Conservation (phyloP, 371 early-diverging fungal species). For the Mucor saturninus region DNA sequence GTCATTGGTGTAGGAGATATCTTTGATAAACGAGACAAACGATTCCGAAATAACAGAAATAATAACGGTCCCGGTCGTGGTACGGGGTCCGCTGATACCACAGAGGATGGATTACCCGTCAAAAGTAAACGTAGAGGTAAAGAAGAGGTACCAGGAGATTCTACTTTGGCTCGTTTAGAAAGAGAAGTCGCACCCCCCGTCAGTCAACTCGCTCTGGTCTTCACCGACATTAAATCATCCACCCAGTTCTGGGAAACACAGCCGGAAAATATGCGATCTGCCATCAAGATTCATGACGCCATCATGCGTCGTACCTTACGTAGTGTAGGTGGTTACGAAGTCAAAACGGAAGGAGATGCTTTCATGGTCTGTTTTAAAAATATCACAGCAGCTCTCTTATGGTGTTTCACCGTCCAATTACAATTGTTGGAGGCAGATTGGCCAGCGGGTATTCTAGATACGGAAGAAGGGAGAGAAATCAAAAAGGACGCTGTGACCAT, state of each 20-base stretch:
- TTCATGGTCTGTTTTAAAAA: conserved; percentile 95
- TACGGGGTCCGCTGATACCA: conserved; percentile 11
- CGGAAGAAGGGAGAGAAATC: conserved; percentile 80
- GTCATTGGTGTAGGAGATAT: conserved; percentile 80
- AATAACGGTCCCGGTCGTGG: conserved; percentile 30
- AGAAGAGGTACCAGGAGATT: conserved; percentile 58
- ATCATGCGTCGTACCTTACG: conserved; percentile 86
- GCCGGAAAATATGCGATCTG: conserved; percentile 85
- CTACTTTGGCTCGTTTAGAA: conserved; percentile 70
- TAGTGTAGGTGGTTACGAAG: conserved; percentile 94
- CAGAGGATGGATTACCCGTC: conserved; percentile 31
- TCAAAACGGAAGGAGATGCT: conserved; percentile 97
- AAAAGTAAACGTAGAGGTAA: conserved; percentile 50
- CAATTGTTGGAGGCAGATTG: conserved; percentile 87
- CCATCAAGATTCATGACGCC: conserved; percentile 88
- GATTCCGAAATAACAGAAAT: conserved; percentile 24
- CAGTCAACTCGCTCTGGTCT: conserved; percentile 87
- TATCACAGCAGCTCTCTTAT: conserved; percentile 84
- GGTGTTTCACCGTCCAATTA: conserved; percentile 90
- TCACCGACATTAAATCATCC: conserved; percentile 95
- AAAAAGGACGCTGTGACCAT: conserved; percentile 67
- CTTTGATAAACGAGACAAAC: conserved; percentile 54
- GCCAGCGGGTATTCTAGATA: conserved; percentile 89
- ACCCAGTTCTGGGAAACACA: conserved; percentile 94
- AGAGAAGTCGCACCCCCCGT: conserved; percentile 87